Evolutionary conservation across 1,139 yeast genomes (phyloP).

Genomic region (Taphrina sp.): DNA sequence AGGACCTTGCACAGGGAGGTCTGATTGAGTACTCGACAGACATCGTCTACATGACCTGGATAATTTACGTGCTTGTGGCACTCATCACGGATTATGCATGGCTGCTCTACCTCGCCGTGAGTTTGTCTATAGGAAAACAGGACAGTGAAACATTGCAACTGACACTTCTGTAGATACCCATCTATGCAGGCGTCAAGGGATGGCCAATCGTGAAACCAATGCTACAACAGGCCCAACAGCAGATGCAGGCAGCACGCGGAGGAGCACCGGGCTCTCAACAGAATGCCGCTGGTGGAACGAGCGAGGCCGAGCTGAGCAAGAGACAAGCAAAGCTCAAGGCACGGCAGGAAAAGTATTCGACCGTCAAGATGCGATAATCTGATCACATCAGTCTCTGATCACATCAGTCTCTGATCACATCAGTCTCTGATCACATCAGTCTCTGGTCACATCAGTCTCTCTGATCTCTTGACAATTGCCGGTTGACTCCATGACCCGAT

Average conservation of each 20-base stretch:
- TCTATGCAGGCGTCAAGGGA: constrained; percentile 18
- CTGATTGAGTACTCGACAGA: constrained; percentile 77
- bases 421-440: too few species aligned
- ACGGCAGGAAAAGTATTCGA: constrained; percentile 23
- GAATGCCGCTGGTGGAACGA: not conserved
- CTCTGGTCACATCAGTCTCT: too few species aligned
- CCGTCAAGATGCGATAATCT: constrained; percentile 13
- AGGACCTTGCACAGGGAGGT: constrained; percentile 64
- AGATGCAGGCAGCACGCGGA: constrained; percentile 4
- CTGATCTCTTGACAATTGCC: not conserved
- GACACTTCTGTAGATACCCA: constrained; percentile 10
- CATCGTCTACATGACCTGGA: constrained; percentile 66
- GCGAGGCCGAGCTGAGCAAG: constrained; percentile 19
- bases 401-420: not conserved
- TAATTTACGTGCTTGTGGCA: constrained; percentile 57
- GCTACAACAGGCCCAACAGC: constrained; percentile 19
- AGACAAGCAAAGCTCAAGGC: constrained; percentile 27
- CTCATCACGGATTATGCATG: constrained; percentile 39
- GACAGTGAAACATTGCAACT: too few species aligned
- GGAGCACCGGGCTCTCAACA: not conserved
- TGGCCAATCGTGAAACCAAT: constrained; percentile 27
- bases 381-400: not conserved
- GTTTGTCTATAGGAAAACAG: not conserved
- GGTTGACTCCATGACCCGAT: not conserved
- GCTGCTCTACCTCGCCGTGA: constrained; percentile 22